Base-by-base conservation (phyloP, 192 early-diverging fungal species). In the Podila epigama region DNA sequence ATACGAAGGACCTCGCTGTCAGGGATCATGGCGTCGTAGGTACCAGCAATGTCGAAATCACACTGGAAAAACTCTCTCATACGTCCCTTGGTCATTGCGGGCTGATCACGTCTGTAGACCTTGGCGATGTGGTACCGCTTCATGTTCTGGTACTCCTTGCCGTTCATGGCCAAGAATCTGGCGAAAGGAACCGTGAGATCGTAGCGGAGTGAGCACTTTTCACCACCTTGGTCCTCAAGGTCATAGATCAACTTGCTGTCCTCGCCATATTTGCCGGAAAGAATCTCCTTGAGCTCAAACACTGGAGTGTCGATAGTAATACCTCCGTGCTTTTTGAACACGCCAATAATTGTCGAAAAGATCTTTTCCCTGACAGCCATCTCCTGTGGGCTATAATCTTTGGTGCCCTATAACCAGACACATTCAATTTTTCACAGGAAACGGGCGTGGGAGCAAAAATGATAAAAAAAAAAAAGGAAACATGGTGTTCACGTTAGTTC, bases 61-160 rank as follows among this genome's bases (percentile, higher is more conserved):
- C 97, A 99, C 81, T 99, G 97, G 84, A 89, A 97, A 67, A 99
- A 99, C 82, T 99, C 97, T 72, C 97, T 86, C 94, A 98, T 94
- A n/a, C 97, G 90, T 4, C 97, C 97, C 85, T 98, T 96, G 60
- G 94, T 95, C 90, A 99, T 94, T 4, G 96, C 95, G 40, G 97
- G 97, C 79, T 98, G 95, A 83, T 98, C 97, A 36, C 97, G 89
- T 48, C 97, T 91, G 83, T 99, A 99, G 31, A 98, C 97, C 75
- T 97, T 98, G 62, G 95, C 97, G 67, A 99, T 96, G 50, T 99
- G 96, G 84, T 97, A 99, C 48, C 97, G 86, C 83, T 98, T 98
- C 60, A 98, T 91, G 80, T 90, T 97, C 59, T 86, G 89, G 70
- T 90, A 91, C 33, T 89, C 84, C 50, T 90, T 89, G 22, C 86